A percentile compares a stretch with the other conserved stretches of the same genome.
Evolutionary conservation across 139 green algal genomes (phyloP).

Genomic region (Chlamydomonas schloesseri): DNA sequence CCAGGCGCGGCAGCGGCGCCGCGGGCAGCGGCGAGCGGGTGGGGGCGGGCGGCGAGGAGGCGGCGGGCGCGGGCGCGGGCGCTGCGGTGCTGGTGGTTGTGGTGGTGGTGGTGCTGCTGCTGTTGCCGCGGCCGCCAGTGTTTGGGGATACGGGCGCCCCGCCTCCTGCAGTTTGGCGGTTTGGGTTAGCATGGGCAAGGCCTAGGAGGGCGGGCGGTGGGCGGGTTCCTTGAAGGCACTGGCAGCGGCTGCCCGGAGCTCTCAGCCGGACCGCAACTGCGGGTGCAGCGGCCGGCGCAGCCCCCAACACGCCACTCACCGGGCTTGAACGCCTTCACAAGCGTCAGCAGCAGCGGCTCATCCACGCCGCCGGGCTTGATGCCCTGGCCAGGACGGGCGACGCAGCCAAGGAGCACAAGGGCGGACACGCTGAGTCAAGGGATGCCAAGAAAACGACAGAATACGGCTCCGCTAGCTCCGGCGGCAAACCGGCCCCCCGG

Average conservation of each 20-base stretch:
- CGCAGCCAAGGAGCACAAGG: too few relatives aligned
- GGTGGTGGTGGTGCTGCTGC: neutral
- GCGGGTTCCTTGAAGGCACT: too few relatives aligned
- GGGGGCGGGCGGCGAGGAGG: neutral
- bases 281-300: too few relatives aligned
- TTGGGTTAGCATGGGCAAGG: too few relatives aligned
- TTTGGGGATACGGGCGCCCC: too few relatives aligned
- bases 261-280: too few relatives aligned
- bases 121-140: neutral
- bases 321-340: conserved; percentile 13
- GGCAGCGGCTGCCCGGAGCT: too few relatives aligned
- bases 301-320: neutral
- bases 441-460: neutral
- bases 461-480: too few relatives aligned
- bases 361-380: neutral
- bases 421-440: neutral
- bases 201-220: too few relatives aligned
- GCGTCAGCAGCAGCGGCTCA: conserved; percentile 27
- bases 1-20: conserved; percentile 6
- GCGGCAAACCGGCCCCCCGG: too few relatives aligned
- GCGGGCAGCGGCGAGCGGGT: neutral
- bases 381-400: neutral
- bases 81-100: neutral
- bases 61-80: neutral
- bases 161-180: too few relatives aligned